Conservation (phyloP, 768 basidiomycete genomes). For the Tricholoma terreum region DNA sequence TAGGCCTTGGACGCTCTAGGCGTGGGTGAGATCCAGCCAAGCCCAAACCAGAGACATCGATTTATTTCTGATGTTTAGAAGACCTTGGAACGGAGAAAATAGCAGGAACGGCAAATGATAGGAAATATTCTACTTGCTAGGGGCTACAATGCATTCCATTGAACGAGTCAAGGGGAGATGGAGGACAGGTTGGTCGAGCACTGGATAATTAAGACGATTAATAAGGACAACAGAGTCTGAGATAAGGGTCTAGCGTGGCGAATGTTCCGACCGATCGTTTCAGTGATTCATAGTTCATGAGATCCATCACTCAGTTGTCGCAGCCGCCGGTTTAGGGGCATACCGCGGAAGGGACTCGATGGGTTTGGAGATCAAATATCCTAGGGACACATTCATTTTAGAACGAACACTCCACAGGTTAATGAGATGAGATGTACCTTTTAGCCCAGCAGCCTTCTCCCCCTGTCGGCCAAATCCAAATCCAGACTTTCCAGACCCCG, state of each 20-base stretch:
- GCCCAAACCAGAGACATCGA: not conserved
- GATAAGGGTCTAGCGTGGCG: not conserved
- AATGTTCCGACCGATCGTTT: not conserved
- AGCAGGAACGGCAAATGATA: not conserved
- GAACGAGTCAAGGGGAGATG: not conserved
- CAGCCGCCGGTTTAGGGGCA: constrained; percentile 32
- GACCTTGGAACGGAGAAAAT: not conserved
- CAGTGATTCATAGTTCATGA: constrained; percentile 3
- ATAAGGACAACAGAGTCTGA: not conserved
- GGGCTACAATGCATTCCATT: constrained; percentile 4
- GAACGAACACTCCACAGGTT: not conserved
- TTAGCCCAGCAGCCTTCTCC: constrained; percentile 66
- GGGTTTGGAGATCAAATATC: constrained; percentile 59
- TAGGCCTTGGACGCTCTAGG: too few relatives aligned
- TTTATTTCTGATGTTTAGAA: not conserved
- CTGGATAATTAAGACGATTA: not conserved
- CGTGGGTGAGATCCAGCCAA: not conserved
- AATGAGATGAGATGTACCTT: constrained; percentile 36
- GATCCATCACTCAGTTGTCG: constrained; percentile 4
- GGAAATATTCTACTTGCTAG: constrained; percentile 6
- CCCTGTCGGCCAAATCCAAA: constrained; percentile 81
- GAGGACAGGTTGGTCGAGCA: not conserved
- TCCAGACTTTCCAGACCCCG: constrained; percentile 39
- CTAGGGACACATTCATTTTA: constrained; percentile 20
- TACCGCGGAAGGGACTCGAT: constrained; percentile 62